Percentiles rank a stretch among this genome's conserved stretches.
Conservation (phyloP, 1,139 yeast genomes). For the Blastobotrys ciferrii region DNA sequence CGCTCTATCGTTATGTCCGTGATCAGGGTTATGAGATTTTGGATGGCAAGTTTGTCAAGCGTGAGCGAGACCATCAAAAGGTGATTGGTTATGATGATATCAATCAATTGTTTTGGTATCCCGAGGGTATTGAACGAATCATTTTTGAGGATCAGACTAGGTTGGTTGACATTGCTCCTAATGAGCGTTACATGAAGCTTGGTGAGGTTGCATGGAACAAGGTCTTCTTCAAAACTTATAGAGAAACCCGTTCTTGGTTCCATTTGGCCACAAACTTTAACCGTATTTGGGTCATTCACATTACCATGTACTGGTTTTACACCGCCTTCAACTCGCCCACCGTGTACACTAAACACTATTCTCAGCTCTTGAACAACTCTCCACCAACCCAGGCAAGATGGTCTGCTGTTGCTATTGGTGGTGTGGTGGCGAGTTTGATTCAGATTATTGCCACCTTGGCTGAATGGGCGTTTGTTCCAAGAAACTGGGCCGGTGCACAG, state of each 20-base stretch:
- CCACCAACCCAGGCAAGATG: slow-evolving; percentile 87
- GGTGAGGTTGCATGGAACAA: slow-evolving; percentile 93
- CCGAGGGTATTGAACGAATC: slow-evolving; percentile 95
- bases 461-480: slow-evolving; percentile 96
- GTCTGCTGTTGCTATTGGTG: slow-evolving; percentile 93
- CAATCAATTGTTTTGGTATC: slow-evolving; percentile 98
- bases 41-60: slow-evolving; percentile 94
- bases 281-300: slow-evolving; percentile 96
- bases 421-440: slow-evolving; percentile 76
- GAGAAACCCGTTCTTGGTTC: slow-evolving; percentile 97
- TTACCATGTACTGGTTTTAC: slow-evolving; percentile 90
- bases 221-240: slow-evolving; percentile 94
- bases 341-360: slow-evolving; percentile 80
- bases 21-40: slow-evolving; percentile 92
- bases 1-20: slow-evolving; percentile 84
- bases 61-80: slow-evolving; percentile 94
- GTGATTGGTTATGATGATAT: slow-evolving; percentile 98
- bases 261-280: slow-evolving; percentile 93
- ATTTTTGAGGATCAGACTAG: slow-evolving; percentile 88
- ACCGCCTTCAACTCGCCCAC: slow-evolving; percentile 90
- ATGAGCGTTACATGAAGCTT: slow-evolving; percentile 82
- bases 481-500: slow-evolving; percentile 99
- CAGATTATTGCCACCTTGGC: slow-evolving; percentile 85
- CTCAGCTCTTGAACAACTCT: slow-evolving; percentile 76
- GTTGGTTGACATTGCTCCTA: slow-evolving; percentile 83